Evolutionary conservation across 2,329 filamentous ascomycete genomes (phyloP), one percentile per base, ranked within the genome.

Genomic region (Epichloe coenophiala): DNA sequence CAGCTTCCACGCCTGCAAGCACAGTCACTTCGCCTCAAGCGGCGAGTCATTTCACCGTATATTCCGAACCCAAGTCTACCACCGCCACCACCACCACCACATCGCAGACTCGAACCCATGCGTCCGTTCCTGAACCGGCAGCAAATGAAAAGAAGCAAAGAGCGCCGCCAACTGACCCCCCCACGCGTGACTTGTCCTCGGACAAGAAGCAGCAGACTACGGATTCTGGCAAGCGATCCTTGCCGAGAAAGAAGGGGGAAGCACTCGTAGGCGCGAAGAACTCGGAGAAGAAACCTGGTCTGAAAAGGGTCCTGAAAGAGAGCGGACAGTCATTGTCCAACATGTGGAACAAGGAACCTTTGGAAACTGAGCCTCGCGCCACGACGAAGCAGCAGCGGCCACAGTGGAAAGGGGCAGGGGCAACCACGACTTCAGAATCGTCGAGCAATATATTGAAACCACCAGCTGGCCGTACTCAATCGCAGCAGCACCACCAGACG

Each of bases 231-330:
- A 55, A 51, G 44, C 52, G 53, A 33, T 39, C 52, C 15, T 15
- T 59, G 13, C 38, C 60, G 2, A 68, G 66, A 45, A 69, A 49
- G 40, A 65, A 62, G 53, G 41, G 11, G 8, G 55, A 66, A 3
- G 52, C 60, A 49, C 48, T 43, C 47, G 44, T 42, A 46, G n/a
- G 55, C 43, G 37, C 57, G 45, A 55, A 56, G 47, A 3, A 45
- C 45, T 4, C 55, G 49, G 50, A 66, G 53, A 58, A 60, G 53
- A 51, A 58, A 55, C 49, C 52, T 52, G 35, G 60, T 52, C 44
- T 61, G 51, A 72, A 74, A 37, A 71, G 73, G 49, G 77, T 69
- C 3, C 61, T 81, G n/a, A 75, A 68, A 50, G 76, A 74, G 51
- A 68, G 74, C 6, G 67, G 67, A 21, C 69, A 73, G 37, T 67